Evolutionary conservation across 495 filamentous ascomycete species (phyloP).

Genomic region (Penicillium angulare): DNA sequence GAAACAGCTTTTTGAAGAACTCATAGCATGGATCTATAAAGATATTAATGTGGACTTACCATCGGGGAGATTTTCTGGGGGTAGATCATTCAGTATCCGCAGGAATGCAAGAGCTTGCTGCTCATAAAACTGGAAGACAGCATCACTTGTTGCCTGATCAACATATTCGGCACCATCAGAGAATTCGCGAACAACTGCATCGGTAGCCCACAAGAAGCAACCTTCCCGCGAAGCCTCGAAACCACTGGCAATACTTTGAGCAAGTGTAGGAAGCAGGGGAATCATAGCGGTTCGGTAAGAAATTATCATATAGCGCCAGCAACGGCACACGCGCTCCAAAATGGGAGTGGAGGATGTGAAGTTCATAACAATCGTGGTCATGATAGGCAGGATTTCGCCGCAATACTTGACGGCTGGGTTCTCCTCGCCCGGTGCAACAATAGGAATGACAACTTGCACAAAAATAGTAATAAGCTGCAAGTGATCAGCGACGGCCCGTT

Average conservation of each 20-base stretch:
- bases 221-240: constrained; percentile 87
- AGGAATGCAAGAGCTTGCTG: constrained; percentile 86
- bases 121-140: constrained; percentile 93
- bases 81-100: constrained; percentile 79
- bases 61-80: constrained; percentile 86
- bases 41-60: constrained; percentile 44
- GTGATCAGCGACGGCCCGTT: constrained; percentile 79
- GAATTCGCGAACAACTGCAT: constrained; percentile 92
- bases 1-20: no score
- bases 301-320: constrained; percentile 94
- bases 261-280: constrained; percentile 79
- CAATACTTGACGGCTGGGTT: constrained; percentile 97
- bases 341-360: constrained; percentile 84
- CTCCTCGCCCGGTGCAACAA: constrained; percentile 65
- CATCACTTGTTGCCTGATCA: constrained; percentile 75
- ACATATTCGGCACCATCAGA: constrained; percentile 83
- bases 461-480: constrained; percentile 91
- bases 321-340: constrained; percentile 87
- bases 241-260: constrained; percentile 78
- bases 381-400: constrained; percentile 83
- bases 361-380: constrained; percentile 78
- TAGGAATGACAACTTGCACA: constrained; percentile 74
- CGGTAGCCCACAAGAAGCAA: constrained; percentile 96
- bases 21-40: neutral
- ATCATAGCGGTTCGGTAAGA: constrained; percentile 89